Percentiles rank a stretch among this genome's conserved stretches.
Conservation (phyloP, 495 filamentous ascomycete genomes). For the Lepidopterella palustris region DNA sequence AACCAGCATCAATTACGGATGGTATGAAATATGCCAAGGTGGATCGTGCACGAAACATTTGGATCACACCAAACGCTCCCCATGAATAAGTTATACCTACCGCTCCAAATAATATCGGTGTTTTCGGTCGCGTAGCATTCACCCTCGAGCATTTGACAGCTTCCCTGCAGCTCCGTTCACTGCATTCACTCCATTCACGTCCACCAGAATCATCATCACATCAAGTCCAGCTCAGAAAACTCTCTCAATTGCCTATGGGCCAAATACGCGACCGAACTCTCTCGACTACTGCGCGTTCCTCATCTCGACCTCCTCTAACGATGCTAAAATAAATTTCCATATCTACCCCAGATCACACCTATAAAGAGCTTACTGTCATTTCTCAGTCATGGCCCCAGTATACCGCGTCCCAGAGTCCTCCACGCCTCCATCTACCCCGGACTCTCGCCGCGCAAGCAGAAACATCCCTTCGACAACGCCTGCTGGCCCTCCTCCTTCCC, state of each 20-base stretch:
- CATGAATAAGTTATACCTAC: too few relatives aligned
- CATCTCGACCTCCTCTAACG: neutral
- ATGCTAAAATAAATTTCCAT: neutral
- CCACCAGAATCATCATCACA: neutral
- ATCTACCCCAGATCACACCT: neutral
- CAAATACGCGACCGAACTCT: neutral
- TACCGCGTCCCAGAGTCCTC: conserved; percentile 24
- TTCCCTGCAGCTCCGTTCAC: neutral
- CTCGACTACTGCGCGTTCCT: neutral
- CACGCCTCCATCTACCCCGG: conserved; percentile 28
- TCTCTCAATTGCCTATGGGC: neutral
- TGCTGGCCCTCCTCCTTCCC: conserved; percentile 60
- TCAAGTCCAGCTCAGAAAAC: neutral
- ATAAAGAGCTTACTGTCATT: neutral
- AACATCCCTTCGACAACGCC: conserved; percentile 65
- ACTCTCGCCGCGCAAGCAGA: conserved; percentile 23
- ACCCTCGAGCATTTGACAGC: neutral
- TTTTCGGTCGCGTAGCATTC: neutral
- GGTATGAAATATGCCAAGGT: too few relatives aligned
- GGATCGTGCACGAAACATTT: too few relatives aligned
- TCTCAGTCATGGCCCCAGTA: conserved; percentile 14
- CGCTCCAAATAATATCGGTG: neutral
- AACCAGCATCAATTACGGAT: too few relatives aligned
- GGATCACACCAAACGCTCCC: too few relatives aligned
- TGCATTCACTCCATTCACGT: too few relatives aligned